These are phyloP conservation scores for Starmerella stigmatis DNA, from an alignment of 805 yeast genomes.

Conservation along the genomic window DNA sequence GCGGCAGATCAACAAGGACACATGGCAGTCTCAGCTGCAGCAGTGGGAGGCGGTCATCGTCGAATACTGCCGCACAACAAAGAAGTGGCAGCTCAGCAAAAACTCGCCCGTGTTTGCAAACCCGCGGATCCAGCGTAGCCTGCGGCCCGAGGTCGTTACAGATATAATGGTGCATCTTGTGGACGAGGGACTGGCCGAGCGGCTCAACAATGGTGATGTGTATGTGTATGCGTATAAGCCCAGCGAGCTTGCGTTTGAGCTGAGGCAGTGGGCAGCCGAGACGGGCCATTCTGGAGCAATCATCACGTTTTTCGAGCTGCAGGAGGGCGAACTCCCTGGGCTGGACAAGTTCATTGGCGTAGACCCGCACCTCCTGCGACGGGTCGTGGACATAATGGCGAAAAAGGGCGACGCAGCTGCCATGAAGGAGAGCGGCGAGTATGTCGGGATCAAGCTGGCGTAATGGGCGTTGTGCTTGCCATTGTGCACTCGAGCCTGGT, in stretches of 20 bases:
- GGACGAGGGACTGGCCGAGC: constrained; percentile 46
- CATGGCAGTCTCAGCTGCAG: constrained; percentile 64
- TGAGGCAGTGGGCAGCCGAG: constrained; percentile 61
- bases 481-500: too few relatives aligned
- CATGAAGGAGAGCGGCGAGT: constrained; percentile 55
- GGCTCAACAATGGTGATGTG: constrained; percentile 33
- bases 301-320: constrained; percentile 70
- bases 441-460: constrained; percentile 56
- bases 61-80: constrained; percentile 46
- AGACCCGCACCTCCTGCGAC: constrained; percentile 45
- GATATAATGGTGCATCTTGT: constrained; percentile 53
- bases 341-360: constrained; percentile 58
- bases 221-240: constrained; percentile 60
- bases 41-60: constrained; percentile 65
- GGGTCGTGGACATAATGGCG: constrained; percentile 48
- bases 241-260: constrained; percentile 53
- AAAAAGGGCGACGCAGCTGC: constrained; percentile 64
- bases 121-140: constrained; percentile 31
- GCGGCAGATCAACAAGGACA: constrained; percentile 70
- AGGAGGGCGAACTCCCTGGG: constrained; percentile 54
- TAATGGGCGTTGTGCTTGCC: not conserved
- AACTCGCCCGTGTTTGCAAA: constrained; percentile 29
- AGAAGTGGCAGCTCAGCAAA: constrained; percentile 42
- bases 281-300: constrained; percentile 72
- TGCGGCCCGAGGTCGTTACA: constrained; percentile 44